Base-by-base conservation (phyloP, 306 rosid genomes). In the Cucumis melo region DNA sequence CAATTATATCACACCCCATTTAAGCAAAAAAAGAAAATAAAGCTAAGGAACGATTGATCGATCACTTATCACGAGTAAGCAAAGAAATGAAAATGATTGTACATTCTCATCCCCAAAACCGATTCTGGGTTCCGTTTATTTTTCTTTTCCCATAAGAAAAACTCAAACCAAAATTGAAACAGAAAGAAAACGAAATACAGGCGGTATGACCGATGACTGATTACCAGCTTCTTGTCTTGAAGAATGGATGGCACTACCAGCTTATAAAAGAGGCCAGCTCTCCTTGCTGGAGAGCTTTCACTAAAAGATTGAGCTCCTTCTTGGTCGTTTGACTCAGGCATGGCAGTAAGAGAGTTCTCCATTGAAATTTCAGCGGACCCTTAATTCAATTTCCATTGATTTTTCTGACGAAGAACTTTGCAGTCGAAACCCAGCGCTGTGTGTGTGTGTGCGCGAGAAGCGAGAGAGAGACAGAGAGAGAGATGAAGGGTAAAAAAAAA, bases 141-240 rank as follows among this genome's bases (percentile, higher is more conserved):
- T 11, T 19, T 10, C 42, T 50, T 9, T 9, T 10, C 61, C 46
- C 77, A 73, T 3, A 17, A 17, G 16, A 27, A 73, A 14, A 50
- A 48, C 8, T 0, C 8, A 54, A 54, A 54, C 0, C 4, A 51
- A 51, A 51, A 51, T 15, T 7, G 20, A 6, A 8, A 16, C 3
- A 51, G 56, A 51, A 51, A 16, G 8, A 46, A 48, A 48, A 32
- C 10, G 71, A 23, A 50, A 48, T 2, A 51, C 17, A 17, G 24
- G 61, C 27, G 76, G 24, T 50, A 73, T 16, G 24, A 50, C 12
- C 61, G 29, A 73, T 16, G 76, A 24, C 15, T 1, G 54, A 51
- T 41, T 76, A 76, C 79, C 79, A 76, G 71, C 59, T 76, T 76
- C 70, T 76, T 76, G 79, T 76, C 79, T 76, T 76, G 79, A 27